Evolutionary conservation across 352 stramenopile species (phyloP).

Genomic region (Pilasporangium apinafurcum): DNA sequence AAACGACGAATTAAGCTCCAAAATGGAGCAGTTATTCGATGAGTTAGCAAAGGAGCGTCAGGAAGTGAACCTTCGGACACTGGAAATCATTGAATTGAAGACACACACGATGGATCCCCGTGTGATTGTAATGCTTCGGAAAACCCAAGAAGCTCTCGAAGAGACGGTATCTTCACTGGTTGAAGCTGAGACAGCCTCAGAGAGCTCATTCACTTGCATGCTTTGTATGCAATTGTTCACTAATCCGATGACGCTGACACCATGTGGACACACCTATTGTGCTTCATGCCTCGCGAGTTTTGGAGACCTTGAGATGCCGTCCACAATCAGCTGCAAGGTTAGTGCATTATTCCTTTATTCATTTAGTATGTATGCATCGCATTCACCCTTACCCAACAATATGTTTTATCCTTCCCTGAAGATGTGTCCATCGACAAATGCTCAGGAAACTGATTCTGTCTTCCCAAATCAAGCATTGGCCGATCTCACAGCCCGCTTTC

Average conservation of each 20-base stretch:
- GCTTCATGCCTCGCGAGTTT: constrained; percentile 34
- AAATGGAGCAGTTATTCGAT: constrained; percentile 27
- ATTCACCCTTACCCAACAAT: too few species aligned
- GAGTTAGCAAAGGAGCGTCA: constrained; percentile 33
- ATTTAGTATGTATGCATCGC: too few species aligned
- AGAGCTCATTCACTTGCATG: constrained; percentile 71
- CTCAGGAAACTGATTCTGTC: constrained; percentile 32
- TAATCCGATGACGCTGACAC: constrained; percentile 56
- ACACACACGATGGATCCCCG: constrained; percentile 42
- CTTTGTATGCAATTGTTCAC: constrained; percentile 66
- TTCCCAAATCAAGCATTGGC: constrained; percentile 66
- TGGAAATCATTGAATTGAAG: constrained; percentile 42
- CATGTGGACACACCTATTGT: constrained; percentile 73
- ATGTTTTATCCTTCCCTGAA: not conserved
- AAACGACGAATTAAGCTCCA: constrained; percentile 38
- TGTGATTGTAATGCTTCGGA: constrained; percentile 36
- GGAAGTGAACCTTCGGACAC: constrained; percentile 24
- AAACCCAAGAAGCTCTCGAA: constrained; percentile 60
- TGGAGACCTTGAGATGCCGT: constrained; percentile 23
- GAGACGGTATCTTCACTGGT: constrained; percentile 61
- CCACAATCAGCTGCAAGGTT: constrained; percentile 47
- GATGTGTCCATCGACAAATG: constrained; percentile 19
- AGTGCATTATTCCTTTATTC: not conserved
- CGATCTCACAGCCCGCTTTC: constrained; percentile 64
- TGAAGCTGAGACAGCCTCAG: constrained; percentile 60